phyloP scores from a whole-genome alignment of 441 rosid species.

The Populus hybrid region DNA sequence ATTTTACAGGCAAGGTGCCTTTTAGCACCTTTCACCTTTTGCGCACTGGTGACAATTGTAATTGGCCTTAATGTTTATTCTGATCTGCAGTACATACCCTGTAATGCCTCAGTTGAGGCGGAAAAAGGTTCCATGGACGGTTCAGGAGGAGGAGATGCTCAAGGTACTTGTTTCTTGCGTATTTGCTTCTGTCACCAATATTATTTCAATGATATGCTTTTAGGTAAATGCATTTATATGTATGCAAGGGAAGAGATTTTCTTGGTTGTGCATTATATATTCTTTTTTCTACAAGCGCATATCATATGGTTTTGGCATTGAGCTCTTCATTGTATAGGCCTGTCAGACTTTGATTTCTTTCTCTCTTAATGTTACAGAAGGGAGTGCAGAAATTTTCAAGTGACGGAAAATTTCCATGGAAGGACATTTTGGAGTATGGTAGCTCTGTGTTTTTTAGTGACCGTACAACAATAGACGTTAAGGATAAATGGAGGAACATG shows the following conservation, averaged over 20 bases:
- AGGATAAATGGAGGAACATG: constrained; percentile 52
- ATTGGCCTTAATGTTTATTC: not conserved
- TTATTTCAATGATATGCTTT: not conserved
- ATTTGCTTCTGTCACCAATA: not conserved
- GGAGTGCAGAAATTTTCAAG: constrained; percentile 37
- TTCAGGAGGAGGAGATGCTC: constrained; percentile 45
- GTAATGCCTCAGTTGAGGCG: constrained; percentile 28
- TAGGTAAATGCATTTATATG: not conserved
- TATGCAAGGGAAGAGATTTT: not conserved
- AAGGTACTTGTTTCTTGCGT: constrained; percentile 33
- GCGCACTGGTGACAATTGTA: not conserved
- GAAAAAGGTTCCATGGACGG: constrained; percentile 42
- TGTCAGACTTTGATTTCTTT: not conserved
- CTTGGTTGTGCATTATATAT: not conserved
- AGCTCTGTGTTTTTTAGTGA: constrained; percentile 21
- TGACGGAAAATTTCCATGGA: constrained; percentile 38
- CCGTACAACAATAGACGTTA: constrained; percentile 39
- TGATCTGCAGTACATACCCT: constrained; percentile 33
- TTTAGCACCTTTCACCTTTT: no score
- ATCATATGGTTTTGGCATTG: not conserved
- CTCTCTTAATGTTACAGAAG: constrained; percentile 29
- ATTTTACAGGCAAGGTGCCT: no score
- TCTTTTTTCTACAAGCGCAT: not conserved
- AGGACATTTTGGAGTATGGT: constrained; percentile 42
- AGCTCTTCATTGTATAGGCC: not conserved